Evolutionary conservation across 345 rosid genomes (phyloP).

Genomic region (Gossypium sturtianum): DNA sequence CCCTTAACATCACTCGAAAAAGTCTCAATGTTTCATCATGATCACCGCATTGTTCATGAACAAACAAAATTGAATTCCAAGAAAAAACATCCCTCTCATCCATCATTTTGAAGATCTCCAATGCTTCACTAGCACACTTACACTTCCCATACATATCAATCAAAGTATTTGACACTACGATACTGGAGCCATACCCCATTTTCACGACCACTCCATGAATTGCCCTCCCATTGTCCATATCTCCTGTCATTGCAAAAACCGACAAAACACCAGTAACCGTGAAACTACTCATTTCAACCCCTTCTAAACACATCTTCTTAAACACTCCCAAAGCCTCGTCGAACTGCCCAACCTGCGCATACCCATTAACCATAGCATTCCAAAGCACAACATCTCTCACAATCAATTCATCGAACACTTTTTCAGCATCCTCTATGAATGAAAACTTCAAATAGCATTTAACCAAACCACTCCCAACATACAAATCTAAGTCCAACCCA

Average conservation of each 20-base stretch:
- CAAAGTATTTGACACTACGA: conserved; percentile 26
- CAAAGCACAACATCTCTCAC: conserved; percentile 51
- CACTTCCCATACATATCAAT: conserved; percentile 75
- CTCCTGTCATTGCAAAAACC: conserved; percentile 34
- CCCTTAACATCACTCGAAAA: conserved; percentile 43
- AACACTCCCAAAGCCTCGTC: conserved; percentile 40
- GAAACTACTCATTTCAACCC: conserved; percentile 29
- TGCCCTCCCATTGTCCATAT: conserved; percentile 34
- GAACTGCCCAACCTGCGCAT: conserved; percentile 39
- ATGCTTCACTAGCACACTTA: conserved; percentile 36
- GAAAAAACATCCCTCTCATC: conserved; percentile 43
- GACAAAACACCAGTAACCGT: conserved; percentile 52
- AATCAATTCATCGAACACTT: conserved; percentile 53
- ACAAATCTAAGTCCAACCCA: conserved; percentile 46
- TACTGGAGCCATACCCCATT: conserved; percentile 29
- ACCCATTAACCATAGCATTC: conserved; percentile 63
- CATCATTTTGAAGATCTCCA: conserved; percentile 39
- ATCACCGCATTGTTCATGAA: conserved; percentile 49
- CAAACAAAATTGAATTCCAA: conserved; percentile 58
- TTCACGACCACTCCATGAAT: conserved; percentile 46
- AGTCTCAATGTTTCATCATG: conserved; percentile 48
- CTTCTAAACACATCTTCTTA: conserved; percentile 34
- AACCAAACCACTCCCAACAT: conserved; percentile 47
- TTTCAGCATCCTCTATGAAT: conserved; percentile 35
- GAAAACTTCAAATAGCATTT: conserved; percentile 34